phyloP scores from a whole-genome alignment of 164 flowering plant genomes.

The Vitis cinerea region DNA sequence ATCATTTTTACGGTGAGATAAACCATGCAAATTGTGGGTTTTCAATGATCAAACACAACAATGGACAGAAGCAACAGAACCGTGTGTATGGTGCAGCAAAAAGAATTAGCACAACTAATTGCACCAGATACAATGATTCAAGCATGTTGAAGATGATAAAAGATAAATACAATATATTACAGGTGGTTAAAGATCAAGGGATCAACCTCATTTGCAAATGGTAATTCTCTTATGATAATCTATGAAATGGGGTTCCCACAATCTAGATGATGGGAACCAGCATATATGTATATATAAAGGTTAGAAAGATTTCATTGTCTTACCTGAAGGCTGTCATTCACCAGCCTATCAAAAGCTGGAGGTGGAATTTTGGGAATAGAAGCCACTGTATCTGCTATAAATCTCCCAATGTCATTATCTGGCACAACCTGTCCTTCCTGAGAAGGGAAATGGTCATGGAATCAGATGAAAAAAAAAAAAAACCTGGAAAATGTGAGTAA shows the following conservation, averaged over 20 bases:
- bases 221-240: too few species aligned
- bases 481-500: neutral
- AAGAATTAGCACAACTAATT: too few species aligned
- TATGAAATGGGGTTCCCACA: too few species aligned
- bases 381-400: slow-evolving; percentile 65
- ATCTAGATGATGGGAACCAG: neutral
- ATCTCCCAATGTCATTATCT: slow-evolving; percentile 77
- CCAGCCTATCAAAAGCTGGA: slow-evolving; percentile 76
- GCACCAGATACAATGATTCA: too few species aligned
- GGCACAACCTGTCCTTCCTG: slow-evolving; percentile 78
- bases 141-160: neutral
- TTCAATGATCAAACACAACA: too few species aligned
- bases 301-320: neutral
- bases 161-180: neutral
- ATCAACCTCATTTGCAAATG: neutral
- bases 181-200: neutral
- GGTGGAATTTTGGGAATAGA: slow-evolving; percentile 80
- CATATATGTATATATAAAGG: neutral
- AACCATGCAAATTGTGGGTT: too few species aligned
- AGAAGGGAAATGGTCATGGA: slow-evolving; percentile 3
- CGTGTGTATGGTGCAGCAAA: too few species aligned
- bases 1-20: too few species aligned
- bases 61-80: too few species aligned
- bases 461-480: neutral
- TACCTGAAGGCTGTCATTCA: slow-evolving; percentile 91